These are phyloP conservation scores for Suhomyces bribrorum DNA, from an alignment of 1,139 yeast genomes.

Conservation along the genomic window DNA sequence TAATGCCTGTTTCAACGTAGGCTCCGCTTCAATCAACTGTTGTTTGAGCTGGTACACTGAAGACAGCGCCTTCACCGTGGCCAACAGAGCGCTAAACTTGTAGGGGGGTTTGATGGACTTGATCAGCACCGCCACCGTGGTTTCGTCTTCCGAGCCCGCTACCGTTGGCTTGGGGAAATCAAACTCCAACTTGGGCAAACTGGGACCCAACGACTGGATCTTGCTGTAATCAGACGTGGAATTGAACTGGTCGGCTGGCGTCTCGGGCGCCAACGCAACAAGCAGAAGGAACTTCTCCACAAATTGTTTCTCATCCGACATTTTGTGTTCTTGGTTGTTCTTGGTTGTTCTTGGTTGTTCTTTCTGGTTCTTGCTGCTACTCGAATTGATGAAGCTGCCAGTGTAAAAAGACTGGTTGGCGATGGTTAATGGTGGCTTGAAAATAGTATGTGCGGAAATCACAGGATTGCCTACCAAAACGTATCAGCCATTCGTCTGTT, in stretches of 20 bases:
- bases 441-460: no score
- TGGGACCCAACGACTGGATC: constrained; percentile 42
- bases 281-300: constrained; percentile 38
- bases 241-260: constrained; percentile 30
- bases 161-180: constrained; percentile 28
- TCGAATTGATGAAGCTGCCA: no score
- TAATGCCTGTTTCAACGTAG: constrained; percentile 23
- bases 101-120: constrained; percentile 50
- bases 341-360: no score
- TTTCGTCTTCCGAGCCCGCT: constrained; percentile 5
- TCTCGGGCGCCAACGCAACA: constrained; percentile 28
- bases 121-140: constrained; percentile 26
- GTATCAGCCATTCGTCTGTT: no score
- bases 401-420: no score
- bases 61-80: constrained; percentile 23
- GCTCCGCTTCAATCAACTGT: constrained; percentile 30
- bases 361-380: no score
- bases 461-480: no score
- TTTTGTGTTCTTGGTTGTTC: no score
- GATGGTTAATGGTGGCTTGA: no score
- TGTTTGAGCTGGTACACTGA: constrained; percentile 39
- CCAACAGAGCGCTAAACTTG: constrained; percentile 35
- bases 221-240: constrained; percentile 34
- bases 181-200: constrained; percentile 34
- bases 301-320: constrained; percentile 21